These are phyloP conservation scores for Rhododendron mucronatum DNA, from an alignment of 148 eudicot species.

Conservation along the genomic window DNA sequence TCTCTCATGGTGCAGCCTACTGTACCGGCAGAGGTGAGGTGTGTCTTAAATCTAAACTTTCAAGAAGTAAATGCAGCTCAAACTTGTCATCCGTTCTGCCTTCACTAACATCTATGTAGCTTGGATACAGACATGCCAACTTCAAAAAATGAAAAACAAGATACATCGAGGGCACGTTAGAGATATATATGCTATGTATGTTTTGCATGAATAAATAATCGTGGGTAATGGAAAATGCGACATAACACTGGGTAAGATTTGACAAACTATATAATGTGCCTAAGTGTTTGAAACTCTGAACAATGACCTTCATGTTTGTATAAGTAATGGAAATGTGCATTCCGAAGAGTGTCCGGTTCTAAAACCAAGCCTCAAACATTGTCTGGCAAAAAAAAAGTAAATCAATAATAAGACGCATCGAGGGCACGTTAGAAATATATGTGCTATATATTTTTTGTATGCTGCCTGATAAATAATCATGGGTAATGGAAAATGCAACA, in stretches of 20 bases:
- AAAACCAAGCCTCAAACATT: neutral
- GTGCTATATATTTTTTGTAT: neutral
- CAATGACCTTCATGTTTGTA: neutral
- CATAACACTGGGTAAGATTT: neutral
- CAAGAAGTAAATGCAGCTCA: neutral
- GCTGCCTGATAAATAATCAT: neutral
- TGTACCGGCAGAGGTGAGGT: conserved; percentile 99
- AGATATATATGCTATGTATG: neutral
- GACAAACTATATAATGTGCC: neutral
- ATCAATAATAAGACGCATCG: neutral
- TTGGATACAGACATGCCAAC: neutral
- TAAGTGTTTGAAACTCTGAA: neutral
- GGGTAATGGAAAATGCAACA: neutral
- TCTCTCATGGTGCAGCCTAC: conserved; percentile 90
- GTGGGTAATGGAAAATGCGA: neutral
- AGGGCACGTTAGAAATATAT: neutral
- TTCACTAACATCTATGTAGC: neutral
- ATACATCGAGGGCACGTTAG: neutral
- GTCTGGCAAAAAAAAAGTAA: neutral
- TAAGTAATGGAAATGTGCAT: neutral
- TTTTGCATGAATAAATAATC: neutral
- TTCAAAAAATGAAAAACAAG: neutral
- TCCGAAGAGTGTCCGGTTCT: neutral
- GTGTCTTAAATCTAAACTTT: conserved; percentile 13
- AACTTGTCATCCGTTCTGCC: neutral